These are phyloP conservation scores for Trypanosoma congolense DNA, from an alignment of 208 protist genomes.

Conservation along the genomic window DNA sequence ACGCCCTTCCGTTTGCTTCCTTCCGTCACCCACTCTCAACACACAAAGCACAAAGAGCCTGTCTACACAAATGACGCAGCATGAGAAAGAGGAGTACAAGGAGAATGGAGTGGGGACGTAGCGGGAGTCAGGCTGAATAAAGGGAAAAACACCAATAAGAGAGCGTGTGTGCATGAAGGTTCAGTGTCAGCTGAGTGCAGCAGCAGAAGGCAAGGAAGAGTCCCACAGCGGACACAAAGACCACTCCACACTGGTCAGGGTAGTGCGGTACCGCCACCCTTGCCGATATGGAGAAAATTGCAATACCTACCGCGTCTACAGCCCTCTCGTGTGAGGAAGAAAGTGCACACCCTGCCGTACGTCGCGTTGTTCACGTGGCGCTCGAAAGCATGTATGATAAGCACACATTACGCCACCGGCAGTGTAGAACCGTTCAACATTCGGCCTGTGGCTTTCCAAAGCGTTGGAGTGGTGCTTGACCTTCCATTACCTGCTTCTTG, in stretches of 20 bases:
- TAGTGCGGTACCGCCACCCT: slow-evolving; percentile 1
- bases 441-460: too few species aligned
- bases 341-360: slow-evolving; percentile 45
- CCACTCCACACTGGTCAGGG: neutral
- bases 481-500: too few species aligned
- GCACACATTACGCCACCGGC: neutral
- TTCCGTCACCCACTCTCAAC: neutral
- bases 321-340: slow-evolving; percentile 59
- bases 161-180: too few species aligned
- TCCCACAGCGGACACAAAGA: neutral
- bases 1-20: slow-evolving; percentile 28
- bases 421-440: too few species aligned
- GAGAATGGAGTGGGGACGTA: neutral
- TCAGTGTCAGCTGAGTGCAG: too few species aligned
- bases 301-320: slow-evolving; percentile 62
- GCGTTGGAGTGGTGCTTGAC: too few species aligned
- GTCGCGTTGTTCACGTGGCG: slow-evolving; percentile 56
- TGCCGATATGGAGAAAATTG: slow-evolving; percentile 58
- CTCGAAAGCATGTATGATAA: too few species aligned
- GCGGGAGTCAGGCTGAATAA: too few species aligned
- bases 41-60: neutral
- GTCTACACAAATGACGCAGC: neutral
- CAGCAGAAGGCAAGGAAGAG: neutral
- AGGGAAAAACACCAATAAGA: too few species aligned
- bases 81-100: too few species aligned